A percentile compares a stretch with the other conserved stretches of the same genome.
phyloP scores from a whole-genome alignment of 495 filamentous ascomycete species.

The Neurospora sp. region DNA sequence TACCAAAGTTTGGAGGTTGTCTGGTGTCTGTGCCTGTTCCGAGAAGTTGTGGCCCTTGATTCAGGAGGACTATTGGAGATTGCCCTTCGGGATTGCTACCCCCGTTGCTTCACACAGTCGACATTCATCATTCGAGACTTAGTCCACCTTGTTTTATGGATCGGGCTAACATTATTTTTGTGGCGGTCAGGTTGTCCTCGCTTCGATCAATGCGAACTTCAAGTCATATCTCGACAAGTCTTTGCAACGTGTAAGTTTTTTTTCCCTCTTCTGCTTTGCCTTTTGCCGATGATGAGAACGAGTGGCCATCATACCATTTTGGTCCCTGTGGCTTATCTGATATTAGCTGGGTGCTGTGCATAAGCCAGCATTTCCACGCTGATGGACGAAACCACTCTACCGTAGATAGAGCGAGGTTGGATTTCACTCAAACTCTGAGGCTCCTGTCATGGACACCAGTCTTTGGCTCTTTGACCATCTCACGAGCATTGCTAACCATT shows the following conservation, averaged over 20 bases:
- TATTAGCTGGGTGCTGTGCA: background rate
- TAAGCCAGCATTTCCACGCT: background rate
- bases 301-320: background rate
- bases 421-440: background rate
- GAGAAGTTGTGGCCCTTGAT: background rate
- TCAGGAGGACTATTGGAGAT: background rate
- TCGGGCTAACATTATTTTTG: background rate
- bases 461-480: background rate
- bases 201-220: background rate
- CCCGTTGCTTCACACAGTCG: background rate
- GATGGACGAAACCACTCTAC: background rate
- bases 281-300: background rate
- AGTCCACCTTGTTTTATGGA: background rate
- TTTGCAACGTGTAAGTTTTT: background rate
- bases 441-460: background rate
- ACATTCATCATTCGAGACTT: background rate
- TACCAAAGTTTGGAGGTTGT: background rate
- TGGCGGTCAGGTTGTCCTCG: background rate
- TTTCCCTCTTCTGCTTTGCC: background rate
- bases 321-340: background rate
- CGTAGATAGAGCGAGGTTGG: background rate
- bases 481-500: background rate
- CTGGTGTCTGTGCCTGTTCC: background rate
- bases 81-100: background rate
- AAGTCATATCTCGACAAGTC: background rate